phyloP scores from a whole-genome alignment of 495 filamentous ascomycete species.

The Chaetomidium leptoderma region DNA sequence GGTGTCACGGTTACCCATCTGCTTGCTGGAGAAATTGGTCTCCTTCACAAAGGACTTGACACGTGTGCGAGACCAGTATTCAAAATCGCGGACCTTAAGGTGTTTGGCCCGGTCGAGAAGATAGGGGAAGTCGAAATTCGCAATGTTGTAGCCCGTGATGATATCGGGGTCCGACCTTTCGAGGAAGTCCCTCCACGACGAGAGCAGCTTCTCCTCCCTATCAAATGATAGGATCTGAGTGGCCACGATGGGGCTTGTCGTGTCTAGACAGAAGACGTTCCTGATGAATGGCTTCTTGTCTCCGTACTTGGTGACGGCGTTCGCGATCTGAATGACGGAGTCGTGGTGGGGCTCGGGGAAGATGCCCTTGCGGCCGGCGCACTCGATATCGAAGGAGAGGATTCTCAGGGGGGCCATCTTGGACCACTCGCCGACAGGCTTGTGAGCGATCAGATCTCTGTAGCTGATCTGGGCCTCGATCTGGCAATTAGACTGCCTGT shows the following conservation, averaged over 20 bases:
- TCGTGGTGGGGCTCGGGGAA: constrained; percentile 90
- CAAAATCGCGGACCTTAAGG: constrained; percentile 69
- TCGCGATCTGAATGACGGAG: constrained; percentile 97
- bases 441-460: constrained; percentile 76
- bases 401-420: constrained; percentile 96
- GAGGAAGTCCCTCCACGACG: constrained; percentile 83
- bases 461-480: constrained; percentile 87
- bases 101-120: constrained; percentile 84
- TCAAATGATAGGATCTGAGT: constrained; percentile 84
- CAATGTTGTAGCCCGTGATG: constrained; percentile 98
- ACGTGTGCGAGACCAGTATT: constrained; percentile 72
- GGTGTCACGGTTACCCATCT: constrained; percentile 95
- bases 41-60: constrained; percentile 64
- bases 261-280: constrained; percentile 93
- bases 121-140: constrained; percentile 99
- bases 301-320: constrained; percentile 93
- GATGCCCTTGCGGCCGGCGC: constrained; percentile 92
- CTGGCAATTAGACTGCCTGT: constrained; percentile 85
- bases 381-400: constrained; percentile 97
- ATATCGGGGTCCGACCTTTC: constrained; percentile 92
- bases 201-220: constrained; percentile 78
- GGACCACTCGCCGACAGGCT: constrained; percentile 90
- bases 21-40: constrained; percentile 91
- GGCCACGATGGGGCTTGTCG: constrained; percentile 86
- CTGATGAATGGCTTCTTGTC: constrained; percentile 92